Evolutionary conservation across 2,329 filamentous ascomycete species (phyloP), one percentile per base, ranked within the genome.

Genomic region (Monosporascus sp.): DNA sequence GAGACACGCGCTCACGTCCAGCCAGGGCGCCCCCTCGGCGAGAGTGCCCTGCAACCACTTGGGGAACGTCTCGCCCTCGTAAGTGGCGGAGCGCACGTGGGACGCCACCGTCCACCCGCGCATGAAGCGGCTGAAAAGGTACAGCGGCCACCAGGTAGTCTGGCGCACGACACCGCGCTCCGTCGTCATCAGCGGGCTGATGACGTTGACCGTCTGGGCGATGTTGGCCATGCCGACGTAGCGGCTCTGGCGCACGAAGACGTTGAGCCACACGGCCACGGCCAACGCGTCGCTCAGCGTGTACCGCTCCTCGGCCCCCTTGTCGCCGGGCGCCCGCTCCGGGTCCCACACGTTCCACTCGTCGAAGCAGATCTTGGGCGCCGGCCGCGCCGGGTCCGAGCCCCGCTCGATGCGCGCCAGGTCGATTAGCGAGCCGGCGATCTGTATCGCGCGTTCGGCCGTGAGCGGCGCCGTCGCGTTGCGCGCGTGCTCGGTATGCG

Each of bases 271-370:
- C 20, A 88, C 78, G 3, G 80, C 81, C 0, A 91, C 87, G n/a
- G 86, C 88, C 17, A 91, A 75, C 1, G 86, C 86, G 59, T 91
- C 88, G 0, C 85, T 89, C 7, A 91, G 78, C 0, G 84, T 90
- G 72, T 91, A 89, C 61, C 70, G 73, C 65, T 91, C 87, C 69
- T 91, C 88, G 6, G 85, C 88, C 17, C 88, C 88, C 55, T 80
- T 68, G 61, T 87, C 83, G 17, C 88, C 88, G 0, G 85, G 85
- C 0, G 88, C 87, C 8, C 87, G 81, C 50, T 78, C 74, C 0
- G 86, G 85, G 61, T 90, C 86, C 88, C 88, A 92, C 8, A 91
- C 87, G 66, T 91, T 92, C 88, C 88, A 91, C 69, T 91, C 88
- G 65, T 92, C 88, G 65, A 91, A 91, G 74, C 88, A 91, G 66